Evolutionary conservation across 1,284 basidiomycete species (phyloP).

Genomic region (Pseudozyma pruni): DNA sequence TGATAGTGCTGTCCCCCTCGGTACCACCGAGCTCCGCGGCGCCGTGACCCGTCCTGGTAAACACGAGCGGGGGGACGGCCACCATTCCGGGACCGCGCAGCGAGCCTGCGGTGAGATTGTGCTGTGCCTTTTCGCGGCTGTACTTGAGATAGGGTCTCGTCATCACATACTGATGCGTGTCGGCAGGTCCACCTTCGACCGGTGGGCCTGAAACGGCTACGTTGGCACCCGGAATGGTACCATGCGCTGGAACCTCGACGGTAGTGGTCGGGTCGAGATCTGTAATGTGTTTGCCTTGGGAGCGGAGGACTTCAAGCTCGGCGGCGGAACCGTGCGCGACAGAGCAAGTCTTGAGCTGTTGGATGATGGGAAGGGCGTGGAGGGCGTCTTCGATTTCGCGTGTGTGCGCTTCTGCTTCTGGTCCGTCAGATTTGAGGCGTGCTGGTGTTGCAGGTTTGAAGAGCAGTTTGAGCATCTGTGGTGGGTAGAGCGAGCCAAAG

Average conservation of each 20-base stretch:
- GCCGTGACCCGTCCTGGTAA: slow-evolving; percentile 59
- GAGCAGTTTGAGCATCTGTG: slow-evolving; percentile 74
- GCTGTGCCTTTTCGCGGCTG: slow-evolving; percentile 77
- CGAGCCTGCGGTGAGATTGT: slow-evolving; percentile 85
- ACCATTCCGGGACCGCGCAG: slow-evolving; percentile 77
- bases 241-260: slow-evolving; percentile 32
- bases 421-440: slow-evolving; percentile 74
- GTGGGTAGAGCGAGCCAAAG: slow-evolving; percentile 76
- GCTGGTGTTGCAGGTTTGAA: slow-evolving; percentile 79
- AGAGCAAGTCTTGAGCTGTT: slow-evolving; percentile 29
- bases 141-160: slow-evolving; percentile 78
- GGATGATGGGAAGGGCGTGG: slow-evolving; percentile 74
- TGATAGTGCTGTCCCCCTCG: slow-evolving; percentile 67
- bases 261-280: slow-evolving; percentile 32
- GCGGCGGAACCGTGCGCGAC: slow-evolving; percentile 33
- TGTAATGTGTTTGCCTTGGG: slow-evolving; percentile 26
- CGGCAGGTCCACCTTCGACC: slow-evolving; percentile 36
- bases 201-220: slow-evolving; percentile 27
- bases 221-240: slow-evolving; percentile 21
- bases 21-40: slow-evolving; percentile 52
- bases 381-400: slow-evolving; percentile 77
- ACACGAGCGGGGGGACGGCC: slow-evolving; percentile 56
- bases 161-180: slow-evolving; percentile 51
- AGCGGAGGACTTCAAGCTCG: slow-evolving; percentile 33
- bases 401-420: slow-evolving; percentile 75